These are phyloP conservation scores for Polychaeton citri DNA, from an alignment of 2,329 filamentous ascomycete genomes.

Conservation along the genomic window DNA sequence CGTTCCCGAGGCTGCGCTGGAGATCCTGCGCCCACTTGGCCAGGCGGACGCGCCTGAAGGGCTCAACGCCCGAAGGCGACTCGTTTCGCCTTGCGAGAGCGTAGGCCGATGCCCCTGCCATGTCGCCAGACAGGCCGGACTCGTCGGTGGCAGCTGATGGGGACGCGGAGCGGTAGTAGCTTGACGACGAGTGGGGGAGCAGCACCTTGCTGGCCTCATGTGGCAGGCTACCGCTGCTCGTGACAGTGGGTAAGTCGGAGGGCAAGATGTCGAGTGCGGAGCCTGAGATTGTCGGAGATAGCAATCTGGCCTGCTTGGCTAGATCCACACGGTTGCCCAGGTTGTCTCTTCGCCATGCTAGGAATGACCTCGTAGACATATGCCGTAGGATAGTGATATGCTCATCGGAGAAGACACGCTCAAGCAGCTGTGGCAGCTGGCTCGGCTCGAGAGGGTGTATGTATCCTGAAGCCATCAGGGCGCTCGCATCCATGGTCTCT, in stretches of 20 bases:
- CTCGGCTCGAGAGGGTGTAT: slow-evolving; percentile 65
- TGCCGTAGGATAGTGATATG: slow-evolving; percentile 73
- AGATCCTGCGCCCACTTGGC: slow-evolving; percentile 74
- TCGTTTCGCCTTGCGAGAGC: slow-evolving; percentile 40
- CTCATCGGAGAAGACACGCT: slow-evolving; percentile 61
- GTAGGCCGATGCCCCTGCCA: slow-evolving; percentile 30
- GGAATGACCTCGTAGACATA: slow-evolving; percentile 66
- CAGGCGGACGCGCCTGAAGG: slow-evolving; percentile 53
- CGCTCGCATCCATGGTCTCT: slow-evolving; percentile 81
- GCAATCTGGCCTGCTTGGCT: slow-evolving; percentile 12
- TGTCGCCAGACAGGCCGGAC: slow-evolving; percentile 18
- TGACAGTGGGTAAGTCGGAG: slow-evolving; percentile 3
- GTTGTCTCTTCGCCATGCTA: slow-evolving; percentile 48
- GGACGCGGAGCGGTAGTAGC: slow-evolving; percentile 22
- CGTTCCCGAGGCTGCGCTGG: slow-evolving; percentile 60
- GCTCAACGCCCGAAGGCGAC: slow-evolving; percentile 36
- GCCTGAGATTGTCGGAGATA: slow-evolving; percentile 5
- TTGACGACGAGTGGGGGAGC: slow-evolving; percentile 16
- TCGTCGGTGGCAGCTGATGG: slow-evolving; percentile 15
- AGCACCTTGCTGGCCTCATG: slow-evolving; percentile 18
- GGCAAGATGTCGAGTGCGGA: not conserved
- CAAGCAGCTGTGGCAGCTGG: slow-evolving; percentile 58
- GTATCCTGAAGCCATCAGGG: slow-evolving; percentile 88
- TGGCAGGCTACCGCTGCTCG: slow-evolving; percentile 13
- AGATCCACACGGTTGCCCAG: slow-evolving; percentile 12